Evolutionary conservation across 768 basidiomycete species (phyloP).

Genomic region (Suillus subaureus): DNA sequence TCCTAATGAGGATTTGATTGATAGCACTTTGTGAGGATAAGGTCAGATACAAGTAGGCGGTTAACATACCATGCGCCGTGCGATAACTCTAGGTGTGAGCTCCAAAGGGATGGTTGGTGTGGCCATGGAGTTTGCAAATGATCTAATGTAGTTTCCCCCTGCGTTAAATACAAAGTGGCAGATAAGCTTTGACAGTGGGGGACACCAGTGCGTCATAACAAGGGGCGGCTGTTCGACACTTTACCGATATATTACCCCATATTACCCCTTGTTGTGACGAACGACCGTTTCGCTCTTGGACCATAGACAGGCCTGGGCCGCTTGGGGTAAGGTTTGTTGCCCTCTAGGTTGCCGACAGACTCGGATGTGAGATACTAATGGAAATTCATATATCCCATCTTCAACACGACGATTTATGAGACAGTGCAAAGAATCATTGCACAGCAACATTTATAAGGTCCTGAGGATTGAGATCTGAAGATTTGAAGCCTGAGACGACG

Average conservation of each 20-base stretch:
- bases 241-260: too few relatives aligned
- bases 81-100: neutral
- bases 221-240: neutral
- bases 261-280: neutral
- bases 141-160: neutral
- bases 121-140: neutral
- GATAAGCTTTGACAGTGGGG: neutral
- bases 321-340: neutral
- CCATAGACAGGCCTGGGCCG: neutral
- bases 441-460: neutral
- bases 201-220: neutral
- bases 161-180: neutral
- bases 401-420: neutral
- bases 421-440: neutral
- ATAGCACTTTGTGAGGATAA: neutral
- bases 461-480: neutral
- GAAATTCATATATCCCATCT: too few relatives aligned
- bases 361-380: neutral
- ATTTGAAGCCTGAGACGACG: neutral
- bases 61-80: neutral
- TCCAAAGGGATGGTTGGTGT: neutral
- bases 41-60: neutral
- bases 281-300: neutral
- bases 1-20: neutral
- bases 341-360: neutral